Evolutionary conservation across 345 rosid genomes (phyloP).

Genomic region (Toxicodendron radicans): DNA sequence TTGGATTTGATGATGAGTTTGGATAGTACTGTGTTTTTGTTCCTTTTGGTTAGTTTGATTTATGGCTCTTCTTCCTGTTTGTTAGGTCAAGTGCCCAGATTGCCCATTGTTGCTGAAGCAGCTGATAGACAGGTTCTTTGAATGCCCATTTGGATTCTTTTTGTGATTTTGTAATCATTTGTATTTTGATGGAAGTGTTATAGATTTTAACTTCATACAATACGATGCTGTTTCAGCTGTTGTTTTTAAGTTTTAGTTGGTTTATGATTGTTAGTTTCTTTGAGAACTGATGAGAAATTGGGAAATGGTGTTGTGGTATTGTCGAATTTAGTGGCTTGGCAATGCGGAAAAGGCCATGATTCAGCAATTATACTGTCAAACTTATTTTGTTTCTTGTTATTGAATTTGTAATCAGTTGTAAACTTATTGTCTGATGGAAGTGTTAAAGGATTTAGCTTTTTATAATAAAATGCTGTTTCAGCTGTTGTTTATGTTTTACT

Average conservation of each 20-base stretch:
- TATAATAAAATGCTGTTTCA: neutral
- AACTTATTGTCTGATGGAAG: neutral
- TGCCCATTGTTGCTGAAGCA: conserved; percentile 98
- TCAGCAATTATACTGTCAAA: too few species aligned
- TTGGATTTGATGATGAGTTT: conserved; percentile 88
- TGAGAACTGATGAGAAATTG: neutral
- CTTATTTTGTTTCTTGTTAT: neutral
- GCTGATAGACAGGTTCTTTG: conserved; percentile 95
- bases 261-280: neutral
- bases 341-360: too few species aligned
- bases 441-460: neutral
- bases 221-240: neutral
- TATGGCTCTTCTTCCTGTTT: conserved; percentile 86
- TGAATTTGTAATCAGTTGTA: conserved; percentile 10
- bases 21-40: conserved; percentile 91
- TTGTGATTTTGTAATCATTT: conserved; percentile 10
- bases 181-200: conserved; percentile 1
- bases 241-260: neutral
- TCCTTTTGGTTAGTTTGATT: conserved; percentile 78
- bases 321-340: neutral
- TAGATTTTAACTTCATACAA: neutral
- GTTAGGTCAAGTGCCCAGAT: conserved; percentile 81
- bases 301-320: neutral
- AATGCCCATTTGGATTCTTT: too few species aligned
- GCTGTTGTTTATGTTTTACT: neutral